phyloP scores from a whole-genome alignment of 768 basidiomycete genomes.

The Leccinellum luteum region DNA sequence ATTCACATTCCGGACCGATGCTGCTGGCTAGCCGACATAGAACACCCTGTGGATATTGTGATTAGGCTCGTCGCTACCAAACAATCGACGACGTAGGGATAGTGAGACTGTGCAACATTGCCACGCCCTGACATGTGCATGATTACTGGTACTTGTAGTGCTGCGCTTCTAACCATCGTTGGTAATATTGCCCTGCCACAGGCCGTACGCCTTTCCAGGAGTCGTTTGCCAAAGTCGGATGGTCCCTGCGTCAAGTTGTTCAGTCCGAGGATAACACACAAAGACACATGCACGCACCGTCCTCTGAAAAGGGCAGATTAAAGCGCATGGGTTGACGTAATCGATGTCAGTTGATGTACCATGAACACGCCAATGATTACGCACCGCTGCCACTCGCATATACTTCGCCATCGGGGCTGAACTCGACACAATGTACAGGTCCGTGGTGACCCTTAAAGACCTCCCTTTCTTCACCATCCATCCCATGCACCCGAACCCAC shows the following conservation, averaged over 20 bases:
- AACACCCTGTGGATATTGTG: constrained; percentile 16
- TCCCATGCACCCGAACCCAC: constrained; percentile 93
- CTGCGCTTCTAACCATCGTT: constrained; percentile 35
- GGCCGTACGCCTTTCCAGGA: constrained; percentile 87
- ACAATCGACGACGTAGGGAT: constrained; percentile 10
- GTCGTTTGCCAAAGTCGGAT: constrained; percentile 98
- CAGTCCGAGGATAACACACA: constrained; percentile 1
- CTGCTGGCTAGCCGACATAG: constrained; percentile 5
- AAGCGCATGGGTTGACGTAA: constrained; percentile 4
- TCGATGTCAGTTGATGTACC: constrained; percentile 1
- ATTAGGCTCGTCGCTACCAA: constrained; percentile 11
- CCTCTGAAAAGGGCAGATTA: constrained; percentile 49
- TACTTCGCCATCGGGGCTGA: constrained; percentile 95
- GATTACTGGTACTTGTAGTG: not conserved
- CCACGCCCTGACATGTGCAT: constrained; percentile 6
- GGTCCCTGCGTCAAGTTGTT: constrained; percentile 54
- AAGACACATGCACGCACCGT: constrained; percentile 47
- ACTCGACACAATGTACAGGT: constrained; percentile 91
- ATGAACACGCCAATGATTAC: constrained; percentile 26
- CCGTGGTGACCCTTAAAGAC: constrained; percentile 97
- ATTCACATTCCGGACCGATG: not conserved
- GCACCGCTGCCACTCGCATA: constrained; percentile 95
- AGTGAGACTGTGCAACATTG: constrained; percentile 6
- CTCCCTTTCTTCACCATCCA: constrained; percentile 87
- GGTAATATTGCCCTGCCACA: constrained; percentile 68